phyloP scores from a whole-genome alignment of 169 alveolate species.

The Eimeria nieschulzi region DNA sequence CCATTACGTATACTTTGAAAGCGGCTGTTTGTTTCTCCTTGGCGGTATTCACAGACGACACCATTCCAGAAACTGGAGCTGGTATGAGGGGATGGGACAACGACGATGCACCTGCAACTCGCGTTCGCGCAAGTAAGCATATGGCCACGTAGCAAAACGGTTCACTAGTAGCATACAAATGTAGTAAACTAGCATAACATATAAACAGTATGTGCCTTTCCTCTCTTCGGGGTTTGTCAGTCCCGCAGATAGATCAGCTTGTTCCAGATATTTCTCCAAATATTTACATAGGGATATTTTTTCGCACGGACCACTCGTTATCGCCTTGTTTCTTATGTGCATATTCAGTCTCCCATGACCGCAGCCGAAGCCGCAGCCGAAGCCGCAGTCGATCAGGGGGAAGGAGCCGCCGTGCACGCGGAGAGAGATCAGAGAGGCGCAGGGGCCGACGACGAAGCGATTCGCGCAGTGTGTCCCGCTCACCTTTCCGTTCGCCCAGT shows the following conservation, averaged over 20 bases:
- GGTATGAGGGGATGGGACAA: constrained; percentile 43
- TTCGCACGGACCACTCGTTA: no score
- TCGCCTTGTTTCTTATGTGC: not conserved
- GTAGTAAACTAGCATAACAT: no score
- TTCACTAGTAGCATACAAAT: not conserved
- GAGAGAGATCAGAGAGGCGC: constrained; percentile 60
- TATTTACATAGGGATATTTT: no score
- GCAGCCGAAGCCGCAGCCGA: constrained; percentile 70
- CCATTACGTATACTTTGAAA: no score
- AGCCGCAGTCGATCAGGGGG: constrained; percentile 65
- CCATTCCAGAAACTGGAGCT: constrained; percentile 39
- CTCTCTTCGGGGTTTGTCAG: no score
- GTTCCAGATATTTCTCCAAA: no score
- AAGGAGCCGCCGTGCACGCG: constrained; percentile 57
- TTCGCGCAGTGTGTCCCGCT: constrained; percentile 53
- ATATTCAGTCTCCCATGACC: constrained; percentile 39
- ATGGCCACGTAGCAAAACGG: not conserved
- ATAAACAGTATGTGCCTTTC: no score
- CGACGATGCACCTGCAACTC: constrained; percentile 33
- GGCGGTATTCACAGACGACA: constrained; percentile 1
- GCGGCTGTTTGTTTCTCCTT: not conserved
- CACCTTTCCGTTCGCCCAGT: constrained; percentile 25
- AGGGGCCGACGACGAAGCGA: constrained; percentile 67
- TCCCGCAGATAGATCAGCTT: no score
- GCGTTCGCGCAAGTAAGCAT: constrained; percentile 56